Base-by-base conservation (phyloP, 225 moss, liverwort and hornwort genomes). In the Marchantia polymorpha region DNA sequence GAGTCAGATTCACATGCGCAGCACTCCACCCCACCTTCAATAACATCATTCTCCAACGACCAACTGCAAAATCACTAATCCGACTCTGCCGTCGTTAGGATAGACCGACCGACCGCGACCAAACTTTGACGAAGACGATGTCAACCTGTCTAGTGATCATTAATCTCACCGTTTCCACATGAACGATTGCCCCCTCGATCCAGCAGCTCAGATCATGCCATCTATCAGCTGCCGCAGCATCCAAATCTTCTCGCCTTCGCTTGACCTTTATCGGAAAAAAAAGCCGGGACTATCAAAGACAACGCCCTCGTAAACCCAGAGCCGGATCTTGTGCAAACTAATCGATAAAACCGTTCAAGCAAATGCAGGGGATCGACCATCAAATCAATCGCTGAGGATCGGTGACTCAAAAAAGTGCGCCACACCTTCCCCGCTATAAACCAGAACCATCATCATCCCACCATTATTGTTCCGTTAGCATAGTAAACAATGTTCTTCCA, bases 111-210 rank as follows among this genome's bases (percentile, higher is more conserved):
- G 39, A 39, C 39, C 39, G 29, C 52, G 11, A 27, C 39, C 68
- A 72, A 20, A 54, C 19, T 26, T 14, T 2, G 23, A 39, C 39
- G 39, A 39, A 2, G 39, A 39, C 39, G 39, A 39, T 39, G 39
- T n/a, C 9, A 1, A 71, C 71, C n/a, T 50, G 49, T 16, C 10
- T 69, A 5, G 0, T 16, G 26, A 53, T 73, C 73, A 73, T 73
- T 51, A 55, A 11, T 50, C 73, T 73, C 73, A 73, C 73, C 73
- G 72, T 52, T 72, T 73, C 73, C 73, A 73, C 53, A 73, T 54
- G 26, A 73, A 10, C 53, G 26, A 54, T 51, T 55, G 52, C 16
- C 54, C 51, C 49, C 52, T 29, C 53, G 23, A 53, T 54, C 27
- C 23, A 73, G 52, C 23, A 73, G 52, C 54, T 73, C 53, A 73